Evolutionary conservation across 768 basidiomycete species (phyloP).

Genomic region (Russula sp.): DNA sequence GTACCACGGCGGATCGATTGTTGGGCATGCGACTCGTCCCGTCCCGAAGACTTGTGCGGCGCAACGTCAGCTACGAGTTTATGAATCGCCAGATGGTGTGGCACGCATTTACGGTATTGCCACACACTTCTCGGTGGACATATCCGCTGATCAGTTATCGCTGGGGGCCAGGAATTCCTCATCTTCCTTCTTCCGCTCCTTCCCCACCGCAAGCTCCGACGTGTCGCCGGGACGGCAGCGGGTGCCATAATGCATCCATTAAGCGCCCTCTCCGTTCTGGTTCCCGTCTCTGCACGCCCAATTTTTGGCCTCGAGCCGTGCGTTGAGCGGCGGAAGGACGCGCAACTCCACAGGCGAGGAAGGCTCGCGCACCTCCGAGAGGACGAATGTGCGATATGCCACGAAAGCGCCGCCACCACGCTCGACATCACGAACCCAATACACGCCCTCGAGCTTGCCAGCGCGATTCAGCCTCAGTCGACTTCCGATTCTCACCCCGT

Average conservation of each 20-base stretch:
- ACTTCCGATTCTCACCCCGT: slow-evolving; percentile 25
- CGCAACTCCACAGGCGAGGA: slow-evolving; percentile 35
- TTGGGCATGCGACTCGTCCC: slow-evolving; percentile 71
- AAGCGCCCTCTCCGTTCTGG: slow-evolving; percentile 26
- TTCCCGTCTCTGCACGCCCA: slow-evolving; percentile 33
- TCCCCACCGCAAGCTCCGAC: slow-evolving; percentile 58
- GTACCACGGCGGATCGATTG: slow-evolving; percentile 75
- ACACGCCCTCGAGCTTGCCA: slow-evolving; percentile 39
- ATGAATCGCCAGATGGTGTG: slow-evolving; percentile 99
- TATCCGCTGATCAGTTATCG: not conserved
- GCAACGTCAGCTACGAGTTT: slow-evolving; percentile 94
- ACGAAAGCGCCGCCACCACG: slow-evolving; percentile 62
- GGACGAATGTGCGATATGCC: slow-evolving; percentile 88
- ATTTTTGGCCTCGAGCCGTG: slow-evolving; percentile 18
- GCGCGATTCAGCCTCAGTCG: slow-evolving; percentile 28
- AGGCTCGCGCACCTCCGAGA: slow-evolving; percentile 64
- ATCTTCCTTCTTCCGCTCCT: slow-evolving; percentile 87
- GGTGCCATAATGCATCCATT: slow-evolving; percentile 30
- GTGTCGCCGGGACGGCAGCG: slow-evolving; percentile 36
- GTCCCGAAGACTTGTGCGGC: slow-evolving; percentile 56
- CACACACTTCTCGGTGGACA: not conserved
- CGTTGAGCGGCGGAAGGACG: not conserved
- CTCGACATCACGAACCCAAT: slow-evolving; percentile 50
- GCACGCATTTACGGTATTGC: slow-evolving; percentile 91
- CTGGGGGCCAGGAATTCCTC: slow-evolving; percentile 73